phyloP scores from a whole-genome alignment of 129 eudicot genomes.

The Sambucus nigra region DNA sequence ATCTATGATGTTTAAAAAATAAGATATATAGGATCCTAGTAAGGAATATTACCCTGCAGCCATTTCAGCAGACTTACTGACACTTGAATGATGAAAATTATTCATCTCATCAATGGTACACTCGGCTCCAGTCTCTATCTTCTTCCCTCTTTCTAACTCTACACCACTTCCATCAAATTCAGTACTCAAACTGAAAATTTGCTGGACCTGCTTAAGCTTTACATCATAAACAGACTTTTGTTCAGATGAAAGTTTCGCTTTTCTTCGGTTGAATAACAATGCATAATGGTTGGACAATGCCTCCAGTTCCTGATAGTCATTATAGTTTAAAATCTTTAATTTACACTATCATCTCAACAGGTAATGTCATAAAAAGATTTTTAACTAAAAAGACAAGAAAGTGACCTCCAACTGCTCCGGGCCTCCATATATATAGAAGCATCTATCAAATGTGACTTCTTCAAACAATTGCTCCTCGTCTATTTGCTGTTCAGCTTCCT shows the following conservation, averaged over 20 bases:
- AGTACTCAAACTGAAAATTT: constrained; percentile 50
- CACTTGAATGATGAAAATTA: constrained; percentile 72
- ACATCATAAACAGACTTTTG: constrained; percentile 64
- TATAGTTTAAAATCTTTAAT: neutral
- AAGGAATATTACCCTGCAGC: constrained; percentile 73
- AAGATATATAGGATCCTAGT: neutral
- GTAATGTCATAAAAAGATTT: neutral
- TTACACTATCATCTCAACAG: neutral
- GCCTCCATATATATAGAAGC: constrained; percentile 98
- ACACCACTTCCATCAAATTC: constrained; percentile 41
- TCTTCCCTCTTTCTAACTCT: constrained; percentile 72
- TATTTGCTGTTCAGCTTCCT: constrained; percentile 29
- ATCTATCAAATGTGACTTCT: constrained; percentile 81
- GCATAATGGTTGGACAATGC: constrained; percentile 92
- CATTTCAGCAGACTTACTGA: constrained; percentile 87
- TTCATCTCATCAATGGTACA: constrained; percentile 52
- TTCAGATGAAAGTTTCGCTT: constrained; percentile 77
- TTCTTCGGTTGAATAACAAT: constrained; percentile 68
- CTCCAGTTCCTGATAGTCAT: constrained; percentile 69
- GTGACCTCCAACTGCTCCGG: constrained; percentile 97
- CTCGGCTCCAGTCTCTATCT: constrained; percentile 44
- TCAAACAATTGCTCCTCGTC: constrained; percentile 78
- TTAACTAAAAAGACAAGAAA: neutral
- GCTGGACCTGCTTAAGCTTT: constrained; percentile 88
- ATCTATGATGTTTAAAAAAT: neutral